Evolutionary conservation across 129 eudicot species (phyloP).

Genomic region (Flaveria brownii): DNA sequence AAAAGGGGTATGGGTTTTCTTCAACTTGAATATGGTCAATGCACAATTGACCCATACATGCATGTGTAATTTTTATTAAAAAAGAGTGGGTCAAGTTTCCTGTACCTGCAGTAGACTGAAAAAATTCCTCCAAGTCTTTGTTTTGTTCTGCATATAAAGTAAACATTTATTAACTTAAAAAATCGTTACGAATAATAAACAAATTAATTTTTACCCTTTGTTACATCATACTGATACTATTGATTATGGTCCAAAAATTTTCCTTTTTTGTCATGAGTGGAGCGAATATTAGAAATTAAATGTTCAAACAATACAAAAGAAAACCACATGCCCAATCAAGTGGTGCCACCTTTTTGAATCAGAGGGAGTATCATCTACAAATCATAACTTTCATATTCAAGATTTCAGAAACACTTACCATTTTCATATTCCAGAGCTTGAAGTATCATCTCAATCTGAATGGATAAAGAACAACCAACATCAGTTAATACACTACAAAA

Average conservation of each 20-base stretch:
- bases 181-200: neutral
- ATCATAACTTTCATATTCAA: neutral
- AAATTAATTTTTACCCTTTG: neutral
- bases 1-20: neutral
- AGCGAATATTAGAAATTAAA: neutral
- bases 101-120: slow-evolving; percentile 86
- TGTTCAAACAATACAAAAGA: neutral
- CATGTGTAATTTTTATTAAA: neutral
- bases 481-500: slow-evolving; percentile 22
- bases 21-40: neutral
- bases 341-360: neutral
- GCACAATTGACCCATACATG: neutral
- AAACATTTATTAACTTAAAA: slow-evolving; percentile 19
- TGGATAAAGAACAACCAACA: slow-evolving; percentile 21
- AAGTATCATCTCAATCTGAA: slow-evolving; percentile 97
- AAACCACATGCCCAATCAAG: neutral
- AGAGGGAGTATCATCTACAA: neutral
- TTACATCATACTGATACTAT: neutral
- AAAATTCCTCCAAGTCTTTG: slow-evolving; percentile 82
- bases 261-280: neutral
- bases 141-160: slow-evolving; percentile 68
- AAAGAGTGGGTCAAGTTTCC: neutral
- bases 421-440: slow-evolving; percentile 97
- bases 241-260: neutral
- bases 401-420: slow-evolving; percentile 46